A percentile compares a stretch with the other conserved stretches of the same genome.
phyloP scores from a whole-genome alignment of 805 yeast genomes.

The Yarrowia hollandica region DNA sequence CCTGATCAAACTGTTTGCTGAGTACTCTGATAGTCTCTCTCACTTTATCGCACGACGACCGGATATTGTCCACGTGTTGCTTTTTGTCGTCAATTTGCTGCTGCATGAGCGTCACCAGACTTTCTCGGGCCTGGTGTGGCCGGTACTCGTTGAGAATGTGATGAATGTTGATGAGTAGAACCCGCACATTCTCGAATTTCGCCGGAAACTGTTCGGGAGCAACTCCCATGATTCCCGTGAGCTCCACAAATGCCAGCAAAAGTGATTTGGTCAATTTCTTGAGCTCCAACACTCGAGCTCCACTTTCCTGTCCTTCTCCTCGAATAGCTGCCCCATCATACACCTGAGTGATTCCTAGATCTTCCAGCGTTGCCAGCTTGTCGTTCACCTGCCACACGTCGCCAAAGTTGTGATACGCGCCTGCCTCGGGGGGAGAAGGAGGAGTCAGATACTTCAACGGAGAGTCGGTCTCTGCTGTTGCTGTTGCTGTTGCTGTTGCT shows the following conservation, averaged over 20 bases:
- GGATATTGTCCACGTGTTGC: conserved; percentile 41
- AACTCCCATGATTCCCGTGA: conserved; percentile 72
- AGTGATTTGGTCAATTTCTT: conserved; percentile 78
- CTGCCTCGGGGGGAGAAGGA: conserved; percentile 43
- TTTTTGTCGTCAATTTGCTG: conserved; percentile 54
- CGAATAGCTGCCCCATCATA: conserved; percentile 46
- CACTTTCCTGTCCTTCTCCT: conserved; percentile 34
- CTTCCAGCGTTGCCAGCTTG: conserved; percentile 69
- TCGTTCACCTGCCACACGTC: conserved; percentile 80
- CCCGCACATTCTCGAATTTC: conserved; percentile 76
- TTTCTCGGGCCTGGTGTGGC: conserved; percentile 93
- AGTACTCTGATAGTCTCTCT: conserved; percentile 43
- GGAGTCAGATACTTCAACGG: conserved; percentile 37
- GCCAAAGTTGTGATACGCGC: conserved; percentile 83
- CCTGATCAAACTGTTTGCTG: conserved; percentile 37
- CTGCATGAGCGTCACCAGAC: conserved; percentile 70
- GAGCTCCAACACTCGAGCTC: conserved; percentile 62
- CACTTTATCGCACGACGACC: conserved; percentile 46
- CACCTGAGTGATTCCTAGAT: conserved; percentile 75
- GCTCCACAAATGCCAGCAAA: conserved; percentile 74
- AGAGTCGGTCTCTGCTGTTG: conserved; percentile 31
- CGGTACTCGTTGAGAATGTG: conserved; percentile 89
- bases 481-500: too few relatives aligned
- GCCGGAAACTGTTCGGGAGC: conserved; percentile 64
- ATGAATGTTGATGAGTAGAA: conserved; percentile 83